A percentile compares a stretch with the other conserved stretches of the same genome.
These are phyloP conservation scores for Geranium rotundifolium DNA, from an alignment of 345 rosid species.

Conservation along the genomic window DNA sequence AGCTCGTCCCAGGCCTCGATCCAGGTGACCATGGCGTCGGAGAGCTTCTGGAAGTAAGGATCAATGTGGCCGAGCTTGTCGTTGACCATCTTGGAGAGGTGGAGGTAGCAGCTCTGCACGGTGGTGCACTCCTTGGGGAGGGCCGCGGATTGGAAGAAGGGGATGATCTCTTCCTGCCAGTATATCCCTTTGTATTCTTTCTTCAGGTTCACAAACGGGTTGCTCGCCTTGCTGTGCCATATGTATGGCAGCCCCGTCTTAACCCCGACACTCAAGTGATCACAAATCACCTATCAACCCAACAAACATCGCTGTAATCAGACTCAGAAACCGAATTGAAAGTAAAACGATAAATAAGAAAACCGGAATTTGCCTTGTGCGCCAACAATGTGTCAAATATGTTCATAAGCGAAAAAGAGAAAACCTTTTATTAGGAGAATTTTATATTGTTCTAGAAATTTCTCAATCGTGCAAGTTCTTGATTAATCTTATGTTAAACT, in stretches of 20 bases:
- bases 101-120: constrained; percentile 36
- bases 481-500: too few species aligned
- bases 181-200: too few species aligned
- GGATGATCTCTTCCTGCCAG: too few species aligned
- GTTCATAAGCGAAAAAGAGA: too few species aligned
- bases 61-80: constrained; percentile 30
- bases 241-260: constrained; percentile 40
- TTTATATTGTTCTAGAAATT: too few species aligned
- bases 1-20: constrained; percentile 38
- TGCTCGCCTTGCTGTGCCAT: constrained; percentile 44
- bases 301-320: background rate
- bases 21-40: constrained; percentile 41
- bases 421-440: too few species aligned
- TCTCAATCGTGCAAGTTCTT: too few species aligned
- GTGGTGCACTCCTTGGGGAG: constrained; percentile 38
- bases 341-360: too few species aligned
- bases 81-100: constrained; percentile 31
- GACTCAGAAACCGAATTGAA: background rate
- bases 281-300: constrained; percentile 27
- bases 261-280: constrained; percentile 34
- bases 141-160: constrained; percentile 30
- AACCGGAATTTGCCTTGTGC: too few species aligned
- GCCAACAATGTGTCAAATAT: too few species aligned
- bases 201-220: constrained; percentile 39
- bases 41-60: constrained; percentile 30